These are phyloP conservation scores for Yamadazyma epiphylla DNA, from an alignment of 1,139 yeast genomes.

Conservation along the genomic window DNA sequence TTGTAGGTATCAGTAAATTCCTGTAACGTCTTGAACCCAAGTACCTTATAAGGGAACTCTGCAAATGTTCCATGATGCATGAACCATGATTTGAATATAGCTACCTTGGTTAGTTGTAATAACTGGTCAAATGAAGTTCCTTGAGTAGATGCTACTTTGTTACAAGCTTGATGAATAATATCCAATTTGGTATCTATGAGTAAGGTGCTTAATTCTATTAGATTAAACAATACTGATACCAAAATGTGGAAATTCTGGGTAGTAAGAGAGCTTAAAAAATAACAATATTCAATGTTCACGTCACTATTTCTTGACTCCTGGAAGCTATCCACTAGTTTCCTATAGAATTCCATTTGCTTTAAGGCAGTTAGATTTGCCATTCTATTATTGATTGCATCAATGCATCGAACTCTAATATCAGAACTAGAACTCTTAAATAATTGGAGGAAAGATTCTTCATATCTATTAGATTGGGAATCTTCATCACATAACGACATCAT, in stretches of 20 bases:
- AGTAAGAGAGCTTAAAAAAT: conserved; percentile 31
- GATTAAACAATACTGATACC: conserved; percentile 33
- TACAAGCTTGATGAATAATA: neutral
- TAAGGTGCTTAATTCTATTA: conserved; percentile 37
- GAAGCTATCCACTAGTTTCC: conserved; percentile 26
- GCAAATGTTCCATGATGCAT: conserved; percentile 23
- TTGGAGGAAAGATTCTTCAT: too few relatives aligned
- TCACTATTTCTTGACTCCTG: conserved; percentile 2
- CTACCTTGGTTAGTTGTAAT: conserved; percentile 25
- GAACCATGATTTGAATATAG: conserved; percentile 42
- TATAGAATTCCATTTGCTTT: conserved; percentile 27
- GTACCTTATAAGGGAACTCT: conserved; percentile 36
- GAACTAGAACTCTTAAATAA: conserved; percentile 16
- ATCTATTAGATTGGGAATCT: too few relatives aligned
- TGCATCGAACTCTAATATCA: conserved; percentile 7
- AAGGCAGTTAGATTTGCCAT: neutral
- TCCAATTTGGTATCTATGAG: neutral
- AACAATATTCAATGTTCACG: conserved; percentile 26
- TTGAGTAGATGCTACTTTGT: too few relatives aligned
- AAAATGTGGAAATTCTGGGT: conserved; percentile 22
- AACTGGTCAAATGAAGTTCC: conserved; percentile 20
- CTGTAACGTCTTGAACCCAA: conserved; percentile 24
- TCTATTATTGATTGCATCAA: conserved; percentile 5
- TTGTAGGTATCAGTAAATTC: conserved; percentile 27
- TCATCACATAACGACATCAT: too few relatives aligned